Evolutionary conservation across 352 stramenopile species (phyloP).

Genomic region (Phytophthora ohioensis): DNA sequence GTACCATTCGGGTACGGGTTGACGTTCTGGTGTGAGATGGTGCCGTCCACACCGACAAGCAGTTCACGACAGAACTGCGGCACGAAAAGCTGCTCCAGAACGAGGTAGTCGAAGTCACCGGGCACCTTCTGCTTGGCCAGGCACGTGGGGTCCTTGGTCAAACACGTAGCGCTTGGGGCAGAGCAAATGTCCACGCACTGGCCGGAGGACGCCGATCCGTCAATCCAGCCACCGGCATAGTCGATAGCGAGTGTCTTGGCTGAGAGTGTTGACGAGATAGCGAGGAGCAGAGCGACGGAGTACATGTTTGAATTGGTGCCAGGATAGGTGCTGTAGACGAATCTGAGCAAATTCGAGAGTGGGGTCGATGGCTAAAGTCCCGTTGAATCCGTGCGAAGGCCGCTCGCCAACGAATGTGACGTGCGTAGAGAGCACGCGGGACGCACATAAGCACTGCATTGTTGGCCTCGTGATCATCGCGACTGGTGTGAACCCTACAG

Average conservation of each 20-base stretch:
- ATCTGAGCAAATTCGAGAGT: conserved; percentile 34
- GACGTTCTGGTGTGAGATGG: conserved; percentile 86
- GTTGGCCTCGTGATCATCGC: conserved; percentile 14
- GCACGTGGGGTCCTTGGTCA: conserved; percentile 59
- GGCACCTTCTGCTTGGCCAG: conserved; percentile 69
- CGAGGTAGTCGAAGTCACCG: conserved; percentile 80
- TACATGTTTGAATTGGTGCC: conserved; percentile 30
- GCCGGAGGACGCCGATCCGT: conserved; percentile 40
- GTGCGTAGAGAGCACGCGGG: conserved; percentile 31
- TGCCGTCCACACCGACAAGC: conserved; percentile 72
- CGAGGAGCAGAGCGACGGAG: conserved; percentile 30
- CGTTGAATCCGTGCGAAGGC: conserved; percentile 9
- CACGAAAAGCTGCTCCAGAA: conserved; percentile 83
- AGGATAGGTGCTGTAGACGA: conserved; percentile 21
- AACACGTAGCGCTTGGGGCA: conserved; percentile 63
- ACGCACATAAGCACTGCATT: conserved; percentile 14
- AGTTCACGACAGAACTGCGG: conserved; percentile 85
- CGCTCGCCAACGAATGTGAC: conserved; percentile 30
- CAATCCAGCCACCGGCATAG: conserved; percentile 70
- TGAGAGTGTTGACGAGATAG: conserved; percentile 21
- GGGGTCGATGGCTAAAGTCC: background rate
- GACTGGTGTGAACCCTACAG: conserved; percentile 22
- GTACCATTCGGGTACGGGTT: conserved; percentile 67
- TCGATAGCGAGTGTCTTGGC: conserved; percentile 44
- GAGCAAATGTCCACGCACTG: conserved; percentile 84